A percentile compares a stretch with the other conserved stretches of the same genome.
Conservation (phyloP, 169 alveolate species). For the Miamiensis avidus region DNA sequence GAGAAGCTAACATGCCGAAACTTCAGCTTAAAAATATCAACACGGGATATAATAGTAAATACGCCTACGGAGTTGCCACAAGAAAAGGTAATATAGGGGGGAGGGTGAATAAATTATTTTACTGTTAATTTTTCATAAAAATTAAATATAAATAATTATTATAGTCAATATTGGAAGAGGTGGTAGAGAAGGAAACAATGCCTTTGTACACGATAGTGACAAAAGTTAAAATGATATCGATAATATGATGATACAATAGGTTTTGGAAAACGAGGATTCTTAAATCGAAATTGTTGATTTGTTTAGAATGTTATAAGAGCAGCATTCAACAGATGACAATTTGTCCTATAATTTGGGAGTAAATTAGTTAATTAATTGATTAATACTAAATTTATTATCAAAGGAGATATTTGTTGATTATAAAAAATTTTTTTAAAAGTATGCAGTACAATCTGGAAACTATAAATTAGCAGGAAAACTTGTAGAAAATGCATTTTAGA, state of each 20-base stretch:
- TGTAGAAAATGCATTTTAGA: conserved; percentile 44
- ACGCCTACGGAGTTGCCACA: conserved; percentile 69
- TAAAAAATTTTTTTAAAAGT: conserved; percentile 38
- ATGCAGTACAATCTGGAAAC: conserved; percentile 76
- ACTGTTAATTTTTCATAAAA: no score
- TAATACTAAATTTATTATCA: no score
- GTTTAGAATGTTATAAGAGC: no score
- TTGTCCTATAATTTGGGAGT: no score
- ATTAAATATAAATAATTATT: no score
- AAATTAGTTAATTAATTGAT: no score
- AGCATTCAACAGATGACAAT: no score
- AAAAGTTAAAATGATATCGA: background rate
- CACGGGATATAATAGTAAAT: conserved; percentile 64
- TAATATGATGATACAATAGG: background rate
- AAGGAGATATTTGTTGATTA: no score
- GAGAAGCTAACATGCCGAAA: background rate
- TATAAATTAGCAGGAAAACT: conserved; percentile 56
- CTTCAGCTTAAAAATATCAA: conserved; percentile 38
- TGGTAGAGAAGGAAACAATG: conserved; percentile 82
- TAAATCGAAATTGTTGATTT: no score
- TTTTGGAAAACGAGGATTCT: background rate
- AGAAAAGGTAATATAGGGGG: conserved; percentile 42
- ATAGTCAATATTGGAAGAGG: no score
- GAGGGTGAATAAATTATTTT: no score
- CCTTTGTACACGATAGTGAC: conserved; percentile 65